Evolutionary conservation across 495 filamentous ascomycete species (phyloP), one percentile per base, ranked within the genome.

Genomic region (Xylaria curta): DNA sequence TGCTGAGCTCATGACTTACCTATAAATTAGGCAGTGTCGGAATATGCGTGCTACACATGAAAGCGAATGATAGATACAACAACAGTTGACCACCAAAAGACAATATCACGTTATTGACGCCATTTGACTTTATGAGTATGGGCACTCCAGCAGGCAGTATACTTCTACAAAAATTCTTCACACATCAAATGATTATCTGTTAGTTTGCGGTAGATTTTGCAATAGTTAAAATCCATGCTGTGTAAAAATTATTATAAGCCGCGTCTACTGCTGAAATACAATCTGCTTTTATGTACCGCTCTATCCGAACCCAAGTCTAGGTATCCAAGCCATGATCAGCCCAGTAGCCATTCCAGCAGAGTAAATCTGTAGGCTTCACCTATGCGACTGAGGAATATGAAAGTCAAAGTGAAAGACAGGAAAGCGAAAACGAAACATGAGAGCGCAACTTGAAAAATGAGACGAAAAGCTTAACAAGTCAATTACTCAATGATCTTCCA

Each of bases 401-500:
- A 51, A 24, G 0, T 15, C 51, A 28, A 28, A 4, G 8, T 54
- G 24, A 28, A 54, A 5, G 2, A 46, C 12, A 28, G 51, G 21
- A 51, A 26, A 24, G 10, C 10, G n/a, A 9, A 51, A 51, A 12
- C 4, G 6, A 38, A 8, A 38, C 6, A 38, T 38, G 36, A 2
- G 9, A 24, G 12, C 1, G 21, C 21, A 53, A 46, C 17, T 46
- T 46, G 4, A 46, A 46, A 46, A 17, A 5, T n/a, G 42, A 17
- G 13, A 9, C 42, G 36, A 38, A 38, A 8, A 8, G 36, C 36
- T 38, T 8, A 24, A 13, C 42, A 46, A 3, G 42, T 49, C 19
- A 5, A 21, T n/a, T n/a, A n/a, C 1, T 73, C 68, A 78, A 71
- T 78, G 76, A 51, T 79, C 77, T 2, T 77, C 46, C 65, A 79